Percentiles rank a stretch among this genome's conserved stretches.
These are phyloP conservation scores for Knufia fluminis DNA, from an alignment of 2,329 filamentous ascomycete genomes.

Conservation along the genomic window DNA sequence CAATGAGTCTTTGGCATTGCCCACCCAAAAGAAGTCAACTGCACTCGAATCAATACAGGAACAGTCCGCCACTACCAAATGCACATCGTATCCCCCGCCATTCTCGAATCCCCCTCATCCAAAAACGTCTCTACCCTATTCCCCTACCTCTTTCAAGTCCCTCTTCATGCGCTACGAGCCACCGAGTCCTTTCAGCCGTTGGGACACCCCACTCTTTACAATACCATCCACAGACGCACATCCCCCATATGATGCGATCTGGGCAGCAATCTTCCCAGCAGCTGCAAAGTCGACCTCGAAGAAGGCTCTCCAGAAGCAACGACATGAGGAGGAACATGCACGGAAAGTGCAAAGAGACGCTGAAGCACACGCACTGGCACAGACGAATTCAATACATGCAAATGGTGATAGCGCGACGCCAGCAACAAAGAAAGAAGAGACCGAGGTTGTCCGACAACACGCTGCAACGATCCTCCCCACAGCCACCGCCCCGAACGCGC, in stretches of 20 bases:
- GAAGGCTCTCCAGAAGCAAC: conserved; percentile 14
- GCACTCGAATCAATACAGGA: background rate
- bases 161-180: conserved; percentile 59
- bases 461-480: conserved; percentile 35
- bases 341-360: conserved; percentile 2
- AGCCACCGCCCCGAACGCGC: conserved; percentile 32
- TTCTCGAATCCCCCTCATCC: conserved; percentile 15
- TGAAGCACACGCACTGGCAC: conserved; percentile 10
- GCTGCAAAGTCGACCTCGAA: conserved; percentile 13
- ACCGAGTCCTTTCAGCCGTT: conserved; percentile 56
- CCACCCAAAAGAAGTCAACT: background rate
- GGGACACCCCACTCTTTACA: conserved; percentile 58
- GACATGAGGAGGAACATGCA: conserved; percentile 7
- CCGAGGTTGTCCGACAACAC: conserved; percentile 31
- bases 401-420: conserved; percentile 16
- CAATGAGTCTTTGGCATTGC: background rate
- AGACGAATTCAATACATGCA: conserved; percentile 19
- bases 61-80: background rate
- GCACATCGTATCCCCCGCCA: conserved; percentile 6
- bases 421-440: conserved; percentile 15
- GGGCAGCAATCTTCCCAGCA: conserved; percentile 42
- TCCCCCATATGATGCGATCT: conserved; percentile 51
- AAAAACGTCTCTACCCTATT: conserved; percentile 35
- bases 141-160: conserved; percentile 50
- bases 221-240: conserved; percentile 47